phyloP scores from a whole-genome alignment of 208 protist genomes.

The Crithidia thermophila region DNA sequence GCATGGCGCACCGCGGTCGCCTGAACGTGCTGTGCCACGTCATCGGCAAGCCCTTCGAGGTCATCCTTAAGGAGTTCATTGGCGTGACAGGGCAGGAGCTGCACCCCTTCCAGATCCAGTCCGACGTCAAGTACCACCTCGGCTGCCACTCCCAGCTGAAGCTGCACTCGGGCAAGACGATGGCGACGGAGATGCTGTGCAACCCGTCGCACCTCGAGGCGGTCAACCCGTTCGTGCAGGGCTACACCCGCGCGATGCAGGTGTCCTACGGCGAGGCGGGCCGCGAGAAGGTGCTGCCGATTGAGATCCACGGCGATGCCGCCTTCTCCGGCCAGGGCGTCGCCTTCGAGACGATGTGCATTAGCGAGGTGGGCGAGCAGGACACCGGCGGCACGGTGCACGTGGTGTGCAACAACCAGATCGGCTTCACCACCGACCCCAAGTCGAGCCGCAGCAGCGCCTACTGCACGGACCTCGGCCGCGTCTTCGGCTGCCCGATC shows the following conservation, averaged over 20 bases:
- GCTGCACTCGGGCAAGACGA: conserved; percentile 70
- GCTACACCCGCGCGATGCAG: conserved; percentile 97
- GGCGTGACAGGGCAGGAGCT: conserved; percentile 75
- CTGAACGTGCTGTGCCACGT: conserved; percentile 98
- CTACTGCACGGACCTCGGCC: conserved; percentile 98
- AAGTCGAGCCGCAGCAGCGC: conserved; percentile 94
- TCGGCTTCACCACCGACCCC: conserved; percentile 99
- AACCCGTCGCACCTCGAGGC: conserved; percentile 99
- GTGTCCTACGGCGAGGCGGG: conserved; percentile 59
- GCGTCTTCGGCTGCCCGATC: conserved; percentile 94
- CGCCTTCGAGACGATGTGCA: conserved; percentile 97
- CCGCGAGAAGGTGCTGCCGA: conserved; percentile 66
- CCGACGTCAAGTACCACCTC: conserved; percentile 99
- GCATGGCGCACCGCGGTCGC: conserved; percentile 98
- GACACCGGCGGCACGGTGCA: conserved; percentile 98
- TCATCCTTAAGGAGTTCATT: conserved; percentile 93
- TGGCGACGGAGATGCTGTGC: conserved; percentile 96
- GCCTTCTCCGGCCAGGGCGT: conserved; percentile 98
- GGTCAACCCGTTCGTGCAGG: conserved; percentile 98
- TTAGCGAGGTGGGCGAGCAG: conserved; percentile 93
- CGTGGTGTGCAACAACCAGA: conserved; percentile 99
- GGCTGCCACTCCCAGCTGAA: conserved; percentile 83
- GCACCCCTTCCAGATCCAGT: conserved; percentile 93
- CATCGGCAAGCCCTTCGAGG: conserved; percentile 95
- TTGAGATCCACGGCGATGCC: conserved; percentile 99